Conservation (phyloP, 1,284 basidiomycete genomes). For the Apiotrichum gracile region DNA sequence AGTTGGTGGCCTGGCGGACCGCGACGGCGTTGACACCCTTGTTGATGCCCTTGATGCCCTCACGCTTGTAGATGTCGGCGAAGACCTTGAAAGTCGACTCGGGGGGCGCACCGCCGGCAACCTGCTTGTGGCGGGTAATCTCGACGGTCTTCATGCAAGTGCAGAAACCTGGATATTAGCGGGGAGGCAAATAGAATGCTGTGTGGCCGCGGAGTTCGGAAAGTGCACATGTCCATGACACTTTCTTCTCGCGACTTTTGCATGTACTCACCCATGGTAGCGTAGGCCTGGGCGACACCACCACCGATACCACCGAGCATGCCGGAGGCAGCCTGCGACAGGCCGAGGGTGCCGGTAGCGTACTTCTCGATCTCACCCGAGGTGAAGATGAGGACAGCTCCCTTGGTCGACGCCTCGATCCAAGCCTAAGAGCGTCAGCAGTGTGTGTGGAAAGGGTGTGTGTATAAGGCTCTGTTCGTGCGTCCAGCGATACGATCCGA, state of each 20-base stretch:
- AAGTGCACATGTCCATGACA: no score
- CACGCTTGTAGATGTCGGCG: conserved; percentile 84
- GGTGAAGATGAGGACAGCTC: conserved; percentile 90
- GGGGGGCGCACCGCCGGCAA: conserved; percentile 78
- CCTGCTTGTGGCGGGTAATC: conserved; percentile 95
- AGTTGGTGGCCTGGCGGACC: conserved; percentile 95
- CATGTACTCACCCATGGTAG: conserved; percentile 88
- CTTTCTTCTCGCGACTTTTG: no score
- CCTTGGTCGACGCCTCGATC: conserved; percentile 99
- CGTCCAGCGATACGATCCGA: no score
- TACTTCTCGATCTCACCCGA: conserved; percentile 88
- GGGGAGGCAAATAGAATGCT: no score
- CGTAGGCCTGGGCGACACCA: conserved; percentile 96
- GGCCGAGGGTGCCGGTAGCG: conserved; percentile 56
- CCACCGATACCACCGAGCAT: conserved; percentile 95
- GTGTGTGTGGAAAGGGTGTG: background rate
- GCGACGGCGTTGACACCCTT: conserved; percentile 99
- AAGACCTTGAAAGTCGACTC: conserved; percentile 94
- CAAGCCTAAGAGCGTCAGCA: conserved; percentile 63
- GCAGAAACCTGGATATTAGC: conserved; percentile 67
- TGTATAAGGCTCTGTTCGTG: background rate
- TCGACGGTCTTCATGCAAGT: conserved; percentile 98
- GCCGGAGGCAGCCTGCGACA: conserved; percentile 76
- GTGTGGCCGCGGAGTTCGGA: background rate
- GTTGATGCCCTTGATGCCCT: conserved; percentile 95